phyloP scores from a whole-genome alignment of 2,329 filamentous ascomycete genomes.

The Zasmidium angulare region DNA sequence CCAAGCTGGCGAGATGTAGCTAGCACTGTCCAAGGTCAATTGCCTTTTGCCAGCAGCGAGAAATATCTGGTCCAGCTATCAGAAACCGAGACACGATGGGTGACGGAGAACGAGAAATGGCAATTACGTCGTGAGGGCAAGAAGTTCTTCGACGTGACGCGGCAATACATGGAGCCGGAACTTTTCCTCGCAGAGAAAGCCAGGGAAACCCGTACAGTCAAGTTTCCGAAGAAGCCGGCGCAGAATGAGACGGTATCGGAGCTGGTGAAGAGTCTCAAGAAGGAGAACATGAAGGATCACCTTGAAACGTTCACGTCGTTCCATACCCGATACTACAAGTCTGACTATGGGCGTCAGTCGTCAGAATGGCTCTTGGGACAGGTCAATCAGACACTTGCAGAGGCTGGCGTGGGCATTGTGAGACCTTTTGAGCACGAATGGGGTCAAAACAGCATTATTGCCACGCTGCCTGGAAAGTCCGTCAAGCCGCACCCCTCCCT shows the following conservation, averaged over 20 bases:
- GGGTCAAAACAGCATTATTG: slow-evolving; percentile 84
- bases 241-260: slow-evolving; percentile 66
- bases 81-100: slow-evolving; percentile 80
- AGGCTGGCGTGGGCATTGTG: slow-evolving; percentile 72
- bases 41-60: slow-evolving; percentile 41
- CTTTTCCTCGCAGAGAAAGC: slow-evolving; percentile 2
- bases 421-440: slow-evolving; percentile 77
- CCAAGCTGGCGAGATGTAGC: slow-evolving; percentile 21
- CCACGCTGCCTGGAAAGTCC: slow-evolving; percentile 80
- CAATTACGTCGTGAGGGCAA: slow-evolving; percentile 75
- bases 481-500: no score
- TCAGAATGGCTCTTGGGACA: slow-evolving; percentile 81
- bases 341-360: slow-evolving; percentile 74
- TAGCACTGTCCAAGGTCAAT: slow-evolving; percentile 26
- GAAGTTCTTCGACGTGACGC: slow-evolving; percentile 94
- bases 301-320: slow-evolving; percentile 77
- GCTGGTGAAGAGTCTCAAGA: slow-evolving; percentile 68
- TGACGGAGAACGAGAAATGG: slow-evolving; percentile 96
- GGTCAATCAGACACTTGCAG: slow-evolving; percentile 69
- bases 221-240: slow-evolving; percentile 66
- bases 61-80: slow-evolving; percentile 77
- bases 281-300: slow-evolving; percentile 73
- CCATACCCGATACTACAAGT: slow-evolving; percentile 81
- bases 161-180: slow-evolving; percentile 55
- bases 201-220: slow-evolving; percentile 43